Evolutionary conservation across 2,329 filamentous ascomycete genomes (phyloP).

Genomic region (Venturia pyrina): DNA sequence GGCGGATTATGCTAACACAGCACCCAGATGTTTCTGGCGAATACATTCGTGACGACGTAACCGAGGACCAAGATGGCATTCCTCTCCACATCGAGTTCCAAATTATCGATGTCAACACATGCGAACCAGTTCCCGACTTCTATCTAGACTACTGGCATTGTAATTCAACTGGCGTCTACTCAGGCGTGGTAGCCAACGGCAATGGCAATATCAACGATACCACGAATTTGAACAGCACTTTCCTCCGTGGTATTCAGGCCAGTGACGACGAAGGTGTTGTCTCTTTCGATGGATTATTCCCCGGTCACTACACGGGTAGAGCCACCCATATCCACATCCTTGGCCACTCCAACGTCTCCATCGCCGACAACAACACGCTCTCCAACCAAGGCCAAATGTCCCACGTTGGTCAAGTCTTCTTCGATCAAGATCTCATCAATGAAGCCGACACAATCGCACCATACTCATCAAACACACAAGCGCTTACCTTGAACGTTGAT

Average conservation of each 20-base stretch:
- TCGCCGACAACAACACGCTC: slow-evolving; percentile 2
- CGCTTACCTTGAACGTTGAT: slow-evolving; percentile 39
- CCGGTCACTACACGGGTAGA: slow-evolving; percentile 36
- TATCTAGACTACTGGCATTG: slow-evolving; percentile 46
- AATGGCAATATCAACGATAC: slow-evolving; percentile 31
- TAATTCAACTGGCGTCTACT: slow-evolving; percentile 26
- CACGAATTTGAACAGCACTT: slow-evolving; percentile 24
- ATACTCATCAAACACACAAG: slow-evolving; percentile 33
- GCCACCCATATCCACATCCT: slow-evolving; percentile 13
- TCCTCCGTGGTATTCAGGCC: slow-evolving; percentile 34
- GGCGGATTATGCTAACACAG: background rate
- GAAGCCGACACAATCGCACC: slow-evolving; percentile 39
- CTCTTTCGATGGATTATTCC: slow-evolving; percentile 34
- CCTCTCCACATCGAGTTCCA: slow-evolving; percentile 42
- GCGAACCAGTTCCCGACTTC: slow-evolving; percentile 38
- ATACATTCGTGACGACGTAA: slow-evolving; percentile 38
- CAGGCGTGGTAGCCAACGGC: slow-evolving; percentile 20
- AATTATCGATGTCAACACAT: slow-evolving; percentile 45
- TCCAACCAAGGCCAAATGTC: slow-evolving; percentile 33
- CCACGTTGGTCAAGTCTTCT: slow-evolving; percentile 56
- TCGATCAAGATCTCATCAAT: slow-evolving; percentile 48
- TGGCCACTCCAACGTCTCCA: background rate
- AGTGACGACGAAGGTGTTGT: slow-evolving; percentile 33
- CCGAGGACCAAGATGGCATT: slow-evolving; percentile 39
- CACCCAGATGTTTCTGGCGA: slow-evolving; percentile 38